Conservation (phyloP, 2,329 filamentous ascomycete species). For the Penicillium sumatraense region DNA sequence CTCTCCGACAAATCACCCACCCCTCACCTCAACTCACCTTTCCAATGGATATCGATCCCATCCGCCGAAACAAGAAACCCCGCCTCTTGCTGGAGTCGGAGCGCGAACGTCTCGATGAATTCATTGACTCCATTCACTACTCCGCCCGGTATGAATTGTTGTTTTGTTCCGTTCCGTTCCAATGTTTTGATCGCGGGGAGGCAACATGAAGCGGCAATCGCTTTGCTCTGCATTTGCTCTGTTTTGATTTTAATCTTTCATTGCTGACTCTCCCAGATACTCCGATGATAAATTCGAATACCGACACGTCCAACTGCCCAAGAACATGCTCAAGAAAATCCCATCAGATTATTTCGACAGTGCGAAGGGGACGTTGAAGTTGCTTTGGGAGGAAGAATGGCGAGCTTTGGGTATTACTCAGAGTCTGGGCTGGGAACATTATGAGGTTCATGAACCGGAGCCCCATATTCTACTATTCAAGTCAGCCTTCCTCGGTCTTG, state of each 20-base stretch:
- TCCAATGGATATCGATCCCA: slow-evolving; percentile 69
- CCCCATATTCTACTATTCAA: slow-evolving; percentile 99
- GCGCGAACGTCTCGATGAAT: slow-evolving; percentile 84
- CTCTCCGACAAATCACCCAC: not conserved
- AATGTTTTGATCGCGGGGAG: not conserved
- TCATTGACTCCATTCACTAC: slow-evolving; percentile 92
- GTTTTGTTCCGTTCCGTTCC: too few relatives aligned
- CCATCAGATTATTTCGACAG: slow-evolving; percentile 93
- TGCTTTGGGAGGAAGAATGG: slow-evolving; percentile 99
- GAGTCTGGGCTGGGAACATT: slow-evolving; percentile 99
- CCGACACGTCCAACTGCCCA: slow-evolving; percentile 95
- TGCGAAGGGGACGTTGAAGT: slow-evolving; percentile 86
- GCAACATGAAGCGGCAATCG: too few relatives aligned
- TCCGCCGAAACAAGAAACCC: slow-evolving; percentile 83
- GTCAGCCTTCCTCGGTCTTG: slow-evolving; percentile 60
- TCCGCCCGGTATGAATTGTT: slow-evolving; percentile 73
- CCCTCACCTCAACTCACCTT: not conserved
- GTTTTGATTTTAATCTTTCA: not conserved
- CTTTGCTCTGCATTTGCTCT: too few relatives aligned
- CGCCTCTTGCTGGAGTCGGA: slow-evolving; percentile 80
- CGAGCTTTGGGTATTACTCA: slow-evolving; percentile 95
- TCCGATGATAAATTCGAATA: slow-evolving; percentile 94
- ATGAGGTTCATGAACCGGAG: slow-evolving; percentile 98
- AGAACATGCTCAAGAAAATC: slow-evolving; percentile 97
- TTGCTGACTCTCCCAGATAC: slow-evolving; percentile 65